Evolutionary conservation across 768 basidiomycete species (phyloP), one percentile per base, ranked within the genome.

Genomic region (Pleurotus giganteus): DNA sequence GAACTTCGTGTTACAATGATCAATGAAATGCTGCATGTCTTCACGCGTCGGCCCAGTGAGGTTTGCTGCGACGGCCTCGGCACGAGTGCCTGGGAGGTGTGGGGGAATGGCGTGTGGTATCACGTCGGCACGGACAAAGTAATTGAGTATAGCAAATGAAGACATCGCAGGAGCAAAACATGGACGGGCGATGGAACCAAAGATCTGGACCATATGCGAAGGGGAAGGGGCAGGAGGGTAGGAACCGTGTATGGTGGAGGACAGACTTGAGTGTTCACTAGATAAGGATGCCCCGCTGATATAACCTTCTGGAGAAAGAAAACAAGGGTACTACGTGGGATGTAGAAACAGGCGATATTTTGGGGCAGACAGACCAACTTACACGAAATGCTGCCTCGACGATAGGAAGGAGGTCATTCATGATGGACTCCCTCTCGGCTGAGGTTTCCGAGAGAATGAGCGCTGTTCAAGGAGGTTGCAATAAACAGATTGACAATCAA

Each of bases 331-430:
- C 71, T 74, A 54, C 3, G 62, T 62, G 63, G 64, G 46, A n/a
- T 13, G 32, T 54, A 57, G 68, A 46, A 61, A 63, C 6, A 62
- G 57, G 41, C 26, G 15, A 17, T n/a, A 26, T 28, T 57, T 64
- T 67, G 56, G n/a, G n/a, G 27, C 3, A 37, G 57, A 27, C 27
- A 49, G 47, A 54, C 21, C 36, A 19, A 71, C 80, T 17, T 56
- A 82, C 81, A 4, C 76, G 74, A 61, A 79, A 81, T 23, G 75
- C 75, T 12, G 78, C 77, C 59, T 78, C 73, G 8, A 76, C 74
- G 47, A 74, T 72, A n/a, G 80, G 78, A n/a, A 65, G 64, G 4
- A 81, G 67, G 24, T 70, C 64, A 19, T 63, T 55, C 64, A 71
- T 65, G 42, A 76, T 66, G 53, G 71, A 68, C 7, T 60, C 57